Conservation (phyloP, 495 filamentous ascomycete genomes). For the Aspergillus saccharolyticus region DNA sequence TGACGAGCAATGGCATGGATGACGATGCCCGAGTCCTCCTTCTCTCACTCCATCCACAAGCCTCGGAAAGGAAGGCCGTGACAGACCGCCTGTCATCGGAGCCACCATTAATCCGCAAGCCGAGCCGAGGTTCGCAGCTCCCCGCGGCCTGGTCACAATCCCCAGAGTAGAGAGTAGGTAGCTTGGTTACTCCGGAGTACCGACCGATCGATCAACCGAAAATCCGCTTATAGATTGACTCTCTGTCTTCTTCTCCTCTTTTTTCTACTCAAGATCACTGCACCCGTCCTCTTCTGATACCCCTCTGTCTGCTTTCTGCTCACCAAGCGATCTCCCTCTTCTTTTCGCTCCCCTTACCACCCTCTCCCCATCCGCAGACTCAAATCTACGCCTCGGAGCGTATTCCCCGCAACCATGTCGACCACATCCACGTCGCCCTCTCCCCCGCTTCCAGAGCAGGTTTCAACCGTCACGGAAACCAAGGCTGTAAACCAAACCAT, state of each 20-base stretch:
- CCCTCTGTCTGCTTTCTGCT: not conserved
- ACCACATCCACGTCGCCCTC: constrained; percentile 27
- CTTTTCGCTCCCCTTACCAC: constrained; percentile 9
- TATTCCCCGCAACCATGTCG: constrained; percentile 26
- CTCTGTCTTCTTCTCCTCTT: not conserved
- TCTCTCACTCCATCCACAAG: no score
- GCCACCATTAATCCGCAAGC: not conserved
- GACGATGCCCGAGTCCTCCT: no score
- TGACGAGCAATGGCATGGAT: not conserved
- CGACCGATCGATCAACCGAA: not conserved
- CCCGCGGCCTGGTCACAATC: not conserved
- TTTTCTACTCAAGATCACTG: not conserved
- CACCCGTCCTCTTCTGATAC: not conserved
- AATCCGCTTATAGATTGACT: not conserved
- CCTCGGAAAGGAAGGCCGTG: not conserved
- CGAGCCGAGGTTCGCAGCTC: not conserved
- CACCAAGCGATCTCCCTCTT: not conserved
- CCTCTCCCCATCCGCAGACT: constrained; percentile 5
- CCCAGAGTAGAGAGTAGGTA: not conserved
- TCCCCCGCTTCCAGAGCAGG: constrained; percentile 31
- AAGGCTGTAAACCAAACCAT: constrained; percentile 44
- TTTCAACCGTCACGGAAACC: constrained; percentile 27
- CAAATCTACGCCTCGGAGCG: no score
- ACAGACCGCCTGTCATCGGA: not conserved
- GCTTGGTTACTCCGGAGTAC: not conserved